Base-by-base conservation (phyloP, 352 stramenopile species). In the Globisporangium carolinianum region DNA sequence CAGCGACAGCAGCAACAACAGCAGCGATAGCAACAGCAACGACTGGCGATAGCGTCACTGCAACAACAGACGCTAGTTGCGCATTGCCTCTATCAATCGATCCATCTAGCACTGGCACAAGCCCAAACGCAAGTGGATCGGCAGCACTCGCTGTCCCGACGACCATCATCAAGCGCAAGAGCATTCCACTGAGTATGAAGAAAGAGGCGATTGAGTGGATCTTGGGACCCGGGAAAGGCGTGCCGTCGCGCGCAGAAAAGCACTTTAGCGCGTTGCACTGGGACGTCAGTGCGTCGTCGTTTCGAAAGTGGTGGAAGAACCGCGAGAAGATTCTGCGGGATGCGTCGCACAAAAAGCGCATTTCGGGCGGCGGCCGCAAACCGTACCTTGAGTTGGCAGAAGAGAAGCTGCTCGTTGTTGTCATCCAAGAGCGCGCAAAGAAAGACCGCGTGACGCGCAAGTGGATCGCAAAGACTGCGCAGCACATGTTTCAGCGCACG, bases 231-330 rank as follows among this genome's bases (percentile, higher is more conserved):
- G 82, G 79, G 5, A 86, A 89, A 53, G 82, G 82, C 18, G 69
- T 89, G 18, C 82, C 79, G 24, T 87, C 73, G 43, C 74, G 79
- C 32, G 79, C 82, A 0, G 78, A 89, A 62, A 89, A 87, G 61
- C 77, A 91, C 57, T 91, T 90, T 49, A 74, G 72, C 35, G 74
- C 68, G 37, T 59, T 86, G 39, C 81, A 85, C 57, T 89, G 78
- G 79, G 77, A 90, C 60, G 78, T 91, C 47, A 86, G 72, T 63
- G 79, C 79, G 55, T 87, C 76, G 35, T 87, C 77, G 59, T 89
- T 90, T 60, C 76, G 79, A 43, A 91, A 91, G 60, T 91, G 82
- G 82, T 91, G 82, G 82, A 89, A 90, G 58, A 91, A 89, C 62
- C 79, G 79, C 47, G 82, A 89, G 55, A 84, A 84, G 50, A 91